Base-by-base conservation (phyloP, 495 filamentous ascomycete genomes). In the Jackrogersella minutella region DNA sequence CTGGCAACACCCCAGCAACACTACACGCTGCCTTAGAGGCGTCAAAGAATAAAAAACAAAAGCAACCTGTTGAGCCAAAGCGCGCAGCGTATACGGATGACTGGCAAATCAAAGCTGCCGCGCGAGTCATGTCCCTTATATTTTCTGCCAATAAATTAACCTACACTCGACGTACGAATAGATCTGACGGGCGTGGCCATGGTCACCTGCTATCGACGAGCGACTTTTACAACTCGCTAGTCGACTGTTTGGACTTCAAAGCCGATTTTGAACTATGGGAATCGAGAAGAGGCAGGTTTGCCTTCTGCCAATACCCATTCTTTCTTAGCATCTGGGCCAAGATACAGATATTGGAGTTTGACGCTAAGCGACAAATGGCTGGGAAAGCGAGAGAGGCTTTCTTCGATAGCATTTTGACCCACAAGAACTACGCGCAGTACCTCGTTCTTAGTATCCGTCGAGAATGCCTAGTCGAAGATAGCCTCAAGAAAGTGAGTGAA, bases 271-370 rank as follows among this genome's bases (percentile, higher is more conserved):
- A 96, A 70, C 82, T 83, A 14, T 97, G 94, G 94, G 93, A 97
- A 75, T 84, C 86, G 13, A 87, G 81, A 66, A 81, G 85, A 44
- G 84, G 85, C 1, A 90, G 86, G 62, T 97, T 97, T 68, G 86
- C 92, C 3, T 97, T 97, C 73, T 97, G 93, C 71, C 92, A 97
- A 71, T 97, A 94, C 70, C 93, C 93, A 2, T 96, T 97, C 77
- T 91, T 97, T 68, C 82, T 97, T 28, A 96, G 92, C 52, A 94
- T 97, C 67, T 93, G 92, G 78, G 90, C 93, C 26, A 97, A 97
- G 77, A 97, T 96, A 61, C 91, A 89, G 67, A 96, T 97, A 60
- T 79, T 97, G 70, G 93, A 97, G 74, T 86, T 96, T 71, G 94
- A 97, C 75, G 92, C 93, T 3, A 86, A 89, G 64, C 86, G 93